Evolutionary conservation across 108 stramenopile species (phyloP).

Genomic region (Nannochloropsis gaditana): DNA sequence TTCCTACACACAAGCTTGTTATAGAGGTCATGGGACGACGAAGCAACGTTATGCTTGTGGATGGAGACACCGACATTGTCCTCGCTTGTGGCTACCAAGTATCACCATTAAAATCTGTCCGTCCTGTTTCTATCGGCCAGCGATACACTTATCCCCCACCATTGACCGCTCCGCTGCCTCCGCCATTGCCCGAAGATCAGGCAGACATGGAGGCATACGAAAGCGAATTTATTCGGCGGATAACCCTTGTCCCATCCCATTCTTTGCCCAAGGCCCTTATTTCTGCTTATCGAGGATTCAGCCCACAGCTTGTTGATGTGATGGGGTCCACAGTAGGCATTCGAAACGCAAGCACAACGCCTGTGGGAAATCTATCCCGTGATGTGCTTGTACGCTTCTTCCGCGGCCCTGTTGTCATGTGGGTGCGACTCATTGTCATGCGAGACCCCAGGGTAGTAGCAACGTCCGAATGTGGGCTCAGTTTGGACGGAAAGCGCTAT

Average conservation of each 20-base stretch:
- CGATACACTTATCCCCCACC: background rate
- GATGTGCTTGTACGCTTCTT: background rate
- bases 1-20: conserved; percentile 3
- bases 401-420: background rate
- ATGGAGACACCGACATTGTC: conserved; percentile 13
- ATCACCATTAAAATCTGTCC: background rate
- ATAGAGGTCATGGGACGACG: conserved; percentile 42
- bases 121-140: background rate
- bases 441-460: background rate
- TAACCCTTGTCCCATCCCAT: background rate
- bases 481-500: background rate
- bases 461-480: background rate
- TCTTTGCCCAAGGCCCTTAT: conserved; percentile 14
- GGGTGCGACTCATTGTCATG: background rate
- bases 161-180: background rate
- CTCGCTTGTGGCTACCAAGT: conserved; percentile 38
- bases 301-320: conserved; percentile 15
- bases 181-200: conserved; percentile 3
- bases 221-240: background rate
- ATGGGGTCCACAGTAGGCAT: background rate
- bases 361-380: background rate
- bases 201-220: background rate
- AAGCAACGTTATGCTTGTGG: conserved; percentile 30
- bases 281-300: conserved; percentile 20
- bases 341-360: background rate